Evolutionary conservation across 2,329 filamentous ascomycete genomes (phyloP), one percentile per base, ranked within the genome.

Genomic region (Penicillium sp.): DNA sequence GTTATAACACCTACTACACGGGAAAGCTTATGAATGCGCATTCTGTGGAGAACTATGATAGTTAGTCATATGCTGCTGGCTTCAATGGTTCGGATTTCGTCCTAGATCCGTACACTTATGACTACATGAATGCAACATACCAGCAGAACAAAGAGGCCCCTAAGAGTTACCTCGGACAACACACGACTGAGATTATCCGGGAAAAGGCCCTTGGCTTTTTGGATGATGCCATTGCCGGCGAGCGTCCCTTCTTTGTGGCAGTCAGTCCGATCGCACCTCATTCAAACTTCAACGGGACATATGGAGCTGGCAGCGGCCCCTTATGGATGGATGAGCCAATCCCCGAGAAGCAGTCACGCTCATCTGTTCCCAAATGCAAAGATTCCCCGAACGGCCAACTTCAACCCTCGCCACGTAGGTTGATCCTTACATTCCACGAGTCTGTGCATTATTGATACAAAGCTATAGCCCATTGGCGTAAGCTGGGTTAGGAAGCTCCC

Each of bases 71-170:
- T 43, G 78, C 81, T 0, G 77, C 75, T 1, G 86, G 85, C 1
- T 89, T 82, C 77, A 86, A 78, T 12, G 77, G 75, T 12, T 82
- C 80, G 12, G 78, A 80, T 61, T 81, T 86, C 59, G 74, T 87
- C 2, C 74, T 88, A 1, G 85, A 89, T 59, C 86, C 86, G 0
- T 81, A 80, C 62, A 89, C 86, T 0, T 89, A 89, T 65, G 73
- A 81, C 47, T 89, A 88, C 66, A 76, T 84, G 40, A 86, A 88
- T 63, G 76, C 81, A 3, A 84, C 80, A 10, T 86, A 84, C 69
- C 80, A 84, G 54, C 78, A 81, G 8, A 85, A 89, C 62, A 70
- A 77, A 1, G 78, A 83, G 0, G 65, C 75, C 1, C 84, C 83
- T 3, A 73, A 80, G 8, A 80, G 77, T 58, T 80, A 81, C 57